Evolutionary conservation across 2,329 filamentous ascomycete genomes (phyloP), one percentile per base, ranked within the genome.

Genomic region (Pseudomassariella vexata): DNA sequence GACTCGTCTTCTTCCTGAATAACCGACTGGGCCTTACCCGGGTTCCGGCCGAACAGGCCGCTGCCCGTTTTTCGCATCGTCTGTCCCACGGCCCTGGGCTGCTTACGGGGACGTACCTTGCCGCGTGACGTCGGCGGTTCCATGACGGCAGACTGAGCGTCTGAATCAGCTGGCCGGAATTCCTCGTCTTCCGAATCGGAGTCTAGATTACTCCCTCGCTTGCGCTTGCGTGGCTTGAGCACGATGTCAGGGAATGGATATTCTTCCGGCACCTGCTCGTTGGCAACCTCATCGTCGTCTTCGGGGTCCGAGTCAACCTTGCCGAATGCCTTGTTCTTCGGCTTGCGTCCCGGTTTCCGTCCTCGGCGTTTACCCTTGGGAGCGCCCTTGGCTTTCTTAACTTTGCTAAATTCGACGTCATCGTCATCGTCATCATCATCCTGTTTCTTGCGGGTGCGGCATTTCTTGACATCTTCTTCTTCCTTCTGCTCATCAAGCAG

Each of bases 401-500:
- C 48, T 24, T 48, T 52, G 20, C 25, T 19, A 18, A 20, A 30
- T 33, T 49, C 25, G 34, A 30, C 24, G 41, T 44, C 45, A 25
- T 46, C 38, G 15, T 14, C 30, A 35, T 31, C 24, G 41, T 44
- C 45, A 25, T 46, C 38, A 15, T 14, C 30, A 15, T 36, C 28
- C n/a, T 42, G 38, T 23, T 34, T 43, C 3, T 37, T 40, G 23
- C 43, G 36, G 8, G 43, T 42, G 15, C 46, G 35, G 15, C 23
- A 21, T 16, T 37, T 34, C 12, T 35, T 34, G 11, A 24, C 32
- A 30, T 53, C 50, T 28, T 53, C 45, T 16, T 39, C 38, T n/a
- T 45, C 50, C 19, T 59, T 58, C 42, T 62, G 61, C 43, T 63
- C 59, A 41, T 68, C 60, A 18, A 68, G 54, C 16, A 69, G 52